phyloP scores from a whole-genome alignment of 768 basidiomycete species.

The Mycena metata region DNA sequence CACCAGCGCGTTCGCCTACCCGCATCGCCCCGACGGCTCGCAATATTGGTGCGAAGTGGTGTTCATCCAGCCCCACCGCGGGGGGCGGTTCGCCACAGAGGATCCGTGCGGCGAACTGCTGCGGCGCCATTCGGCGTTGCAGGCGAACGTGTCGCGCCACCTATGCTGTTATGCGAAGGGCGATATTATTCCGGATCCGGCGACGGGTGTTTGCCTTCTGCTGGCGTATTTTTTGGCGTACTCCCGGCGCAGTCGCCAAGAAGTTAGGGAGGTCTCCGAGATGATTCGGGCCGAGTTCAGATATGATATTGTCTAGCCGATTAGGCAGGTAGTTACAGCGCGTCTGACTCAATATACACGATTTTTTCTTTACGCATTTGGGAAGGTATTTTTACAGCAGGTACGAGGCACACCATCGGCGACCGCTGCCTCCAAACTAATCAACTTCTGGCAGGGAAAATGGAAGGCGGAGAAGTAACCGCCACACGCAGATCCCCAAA shows the following conservation, averaged over 20 bases:
- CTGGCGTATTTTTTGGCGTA: slow-evolving; percentile 31
- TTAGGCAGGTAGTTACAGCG: too few relatives aligned
- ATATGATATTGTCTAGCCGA: slow-evolving; percentile 10
- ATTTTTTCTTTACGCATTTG: too few relatives aligned
- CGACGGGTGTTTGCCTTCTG: slow-evolving; percentile 28
- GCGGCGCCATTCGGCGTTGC: slow-evolving; percentile 5
- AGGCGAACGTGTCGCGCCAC: slow-evolving; percentile 12
- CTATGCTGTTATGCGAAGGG: slow-evolving; percentile 25
- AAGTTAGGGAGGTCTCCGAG: slow-evolving; percentile 21
- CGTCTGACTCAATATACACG: too few relatives aligned
- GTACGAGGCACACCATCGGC: too few relatives aligned
- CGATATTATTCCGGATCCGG: slow-evolving; percentile 27
- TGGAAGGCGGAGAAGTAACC: too few relatives aligned
- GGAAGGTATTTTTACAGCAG: too few relatives aligned
- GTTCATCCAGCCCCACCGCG: slow-evolving; percentile 30
- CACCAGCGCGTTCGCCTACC: slow-evolving; percentile 8
- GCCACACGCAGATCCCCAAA: too few relatives aligned
- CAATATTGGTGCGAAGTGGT: slow-evolving; percentile 34
- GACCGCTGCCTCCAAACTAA: too few relatives aligned
- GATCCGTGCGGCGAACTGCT: slow-evolving; percentile 28
- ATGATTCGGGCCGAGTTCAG: slow-evolving; percentile 26
- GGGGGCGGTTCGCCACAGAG: slow-evolving; percentile 14
- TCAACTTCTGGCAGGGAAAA: too few relatives aligned
- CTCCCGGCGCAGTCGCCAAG: slow-evolving; percentile 20
- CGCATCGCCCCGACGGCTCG: slow-evolving; percentile 24